Conservation (phyloP, 176 grass and related monocot genomes). For the Stipa capillata region DNA sequence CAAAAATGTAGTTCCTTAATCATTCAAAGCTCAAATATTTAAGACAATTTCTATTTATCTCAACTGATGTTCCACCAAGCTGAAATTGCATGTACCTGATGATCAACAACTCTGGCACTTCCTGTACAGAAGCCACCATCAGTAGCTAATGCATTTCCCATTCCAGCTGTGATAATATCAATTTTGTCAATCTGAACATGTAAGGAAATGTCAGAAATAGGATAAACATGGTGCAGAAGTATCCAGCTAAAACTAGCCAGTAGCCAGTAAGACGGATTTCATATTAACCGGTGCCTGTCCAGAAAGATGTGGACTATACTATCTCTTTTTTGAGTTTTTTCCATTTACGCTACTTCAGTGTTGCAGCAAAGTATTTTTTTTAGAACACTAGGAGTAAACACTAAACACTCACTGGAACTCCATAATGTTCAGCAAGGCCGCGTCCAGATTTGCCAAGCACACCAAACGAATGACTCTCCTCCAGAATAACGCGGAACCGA, state of each 20-base stretch:
- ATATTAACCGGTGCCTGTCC: background rate
- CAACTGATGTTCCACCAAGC: constrained; percentile 1
- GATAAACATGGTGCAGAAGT: background rate
- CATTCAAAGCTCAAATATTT: constrained; percentile 9
- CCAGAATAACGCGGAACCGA: constrained; percentile 79
- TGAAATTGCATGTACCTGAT: constrained; percentile 57
- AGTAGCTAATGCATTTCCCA: constrained; percentile 92
- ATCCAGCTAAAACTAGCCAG: constrained; percentile 8
- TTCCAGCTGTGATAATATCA: constrained; percentile 97
- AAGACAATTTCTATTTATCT: background rate
- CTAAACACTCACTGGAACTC: constrained; percentile 58
- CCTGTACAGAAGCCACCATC: constrained; percentile 96
- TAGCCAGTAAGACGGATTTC: background rate
- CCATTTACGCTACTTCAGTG: background rate
- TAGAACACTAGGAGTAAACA: background rate
- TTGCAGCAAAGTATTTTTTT: background rate
- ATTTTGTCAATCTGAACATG: constrained; percentile 85
- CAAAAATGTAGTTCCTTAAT: constrained; percentile 23
- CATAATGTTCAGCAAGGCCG: constrained; percentile 91
- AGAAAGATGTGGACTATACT: background rate
- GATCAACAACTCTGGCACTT: constrained; percentile 93
- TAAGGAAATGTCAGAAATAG: constrained; percentile 15
- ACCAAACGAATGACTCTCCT: constrained; percentile 95
- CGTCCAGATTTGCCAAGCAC: constrained; percentile 83
- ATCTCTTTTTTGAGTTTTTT: background rate